Evolutionary conservation across 2,329 filamentous ascomycete species (phyloP), one percentile per base, ranked within the genome.

Genomic region (Ophidiomyces ophidiicola): DNA sequence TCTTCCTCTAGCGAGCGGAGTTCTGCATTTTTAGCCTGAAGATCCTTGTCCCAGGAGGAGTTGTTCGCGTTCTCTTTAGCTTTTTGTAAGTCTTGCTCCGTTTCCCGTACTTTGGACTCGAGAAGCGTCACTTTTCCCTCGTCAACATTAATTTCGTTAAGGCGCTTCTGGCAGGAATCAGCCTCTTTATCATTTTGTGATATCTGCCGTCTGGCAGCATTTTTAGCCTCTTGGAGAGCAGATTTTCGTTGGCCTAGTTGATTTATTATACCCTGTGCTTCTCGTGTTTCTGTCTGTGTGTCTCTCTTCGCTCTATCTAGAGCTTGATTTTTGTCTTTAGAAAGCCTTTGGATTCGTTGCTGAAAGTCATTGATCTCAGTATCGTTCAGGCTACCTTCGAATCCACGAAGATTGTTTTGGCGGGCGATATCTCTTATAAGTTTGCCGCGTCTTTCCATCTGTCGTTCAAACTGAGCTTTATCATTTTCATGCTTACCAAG

Each of bases 381-480:
- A 39, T 93, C 81, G 21, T 79, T 77, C 31, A 94, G 63, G 8
- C 86, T 76, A 14, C 79, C 74, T 46, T 94, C 85, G 53, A 82
- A 94, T 0, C 87, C 87, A 23, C 84, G 79, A 46, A 98, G 82
- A 43, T 75, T 78, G 58, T 94, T 82, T 18, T 69, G 70, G 32
- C 75, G 70, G 11, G 88, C 85, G 25, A 83, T 77, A 42, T 87
- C 78, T 47, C 78, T 84, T 40, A 94, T 76, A 57, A 93, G 72
- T 6, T 72, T 69, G 51, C 80, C 71, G 26, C 88, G 80, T 31
- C 73, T 67, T 49, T 75, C 68, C 3, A 94, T 57, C 48, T 94
- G 82, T 3, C 80, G 75, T 54, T 94, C 84, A 54, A 90, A 84
- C 51, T 81, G 83, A 45, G 83, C 80, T 62, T 88, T 86, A 54